These are phyloP conservation scores for Crithidia brevicula DNA, from an alignment of 208 protist genomes.

Conservation along the genomic window DNA sequence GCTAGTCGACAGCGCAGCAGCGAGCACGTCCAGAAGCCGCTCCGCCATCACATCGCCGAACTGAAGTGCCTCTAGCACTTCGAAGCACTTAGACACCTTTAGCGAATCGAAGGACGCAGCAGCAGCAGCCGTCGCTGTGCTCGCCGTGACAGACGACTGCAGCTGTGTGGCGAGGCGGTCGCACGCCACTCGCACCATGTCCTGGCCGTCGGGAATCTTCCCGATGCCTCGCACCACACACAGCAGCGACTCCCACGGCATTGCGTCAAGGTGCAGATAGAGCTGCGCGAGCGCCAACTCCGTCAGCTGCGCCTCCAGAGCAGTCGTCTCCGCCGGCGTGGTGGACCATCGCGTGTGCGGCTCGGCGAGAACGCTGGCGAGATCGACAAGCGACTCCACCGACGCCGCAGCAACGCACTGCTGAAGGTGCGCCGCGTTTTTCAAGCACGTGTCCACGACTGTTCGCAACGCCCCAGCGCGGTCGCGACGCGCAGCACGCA, in stretches of 20 bases:
- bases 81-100: slow-evolving; percentile 9
- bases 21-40: slow-evolving; percentile 53
- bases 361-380: slow-evolving; percentile 27
- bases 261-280: slow-evolving; percentile 12
- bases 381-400: slow-evolving; percentile 27
- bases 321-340: background rate
- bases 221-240: slow-evolving; percentile 17
- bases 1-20: slow-evolving; percentile 13
- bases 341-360: slow-evolving; percentile 35
- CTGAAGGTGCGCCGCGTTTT: background rate
- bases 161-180: slow-evolving; percentile 12
- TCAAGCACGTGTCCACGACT: slow-evolving; percentile 16
- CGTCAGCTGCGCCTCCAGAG: slow-evolving; percentile 13
- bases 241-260: slow-evolving; percentile 26
- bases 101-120: background rate
- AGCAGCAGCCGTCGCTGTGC: background rate
- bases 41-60: slow-evolving; percentile 36
- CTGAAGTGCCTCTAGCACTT: slow-evolving; percentile 27
- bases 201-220: background rate
- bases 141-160: background rate
- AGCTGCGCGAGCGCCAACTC: slow-evolving; percentile 16
- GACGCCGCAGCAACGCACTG: slow-evolving; percentile 24
- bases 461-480: slow-evolving; percentile 28
- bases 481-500: slow-evolving; percentile 41
- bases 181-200: slow-evolving; percentile 2